Percentiles rank a stretch among this genome's conserved stretches.
phyloP scores from a whole-genome alignment of 1,284 basidiomycete species.

The Fomes fomentarius region DNA sequence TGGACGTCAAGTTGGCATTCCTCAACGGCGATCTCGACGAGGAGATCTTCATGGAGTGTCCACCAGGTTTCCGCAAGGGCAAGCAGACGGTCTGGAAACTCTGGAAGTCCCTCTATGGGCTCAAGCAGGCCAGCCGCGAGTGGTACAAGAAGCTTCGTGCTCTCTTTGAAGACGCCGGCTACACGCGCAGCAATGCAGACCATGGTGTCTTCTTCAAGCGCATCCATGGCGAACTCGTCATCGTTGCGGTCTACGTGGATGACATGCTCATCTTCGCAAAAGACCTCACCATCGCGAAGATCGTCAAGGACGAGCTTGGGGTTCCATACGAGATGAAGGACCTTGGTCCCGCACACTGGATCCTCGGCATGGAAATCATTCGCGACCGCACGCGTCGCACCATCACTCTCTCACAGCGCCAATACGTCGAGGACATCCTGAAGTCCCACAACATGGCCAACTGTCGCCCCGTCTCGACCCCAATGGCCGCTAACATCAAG shows the following conservation, averaged over 20 bases:
- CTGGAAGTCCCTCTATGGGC: conserved; percentile 30
- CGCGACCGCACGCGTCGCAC: conserved; percentile 28
- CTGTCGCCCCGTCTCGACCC: conserved; percentile 36
- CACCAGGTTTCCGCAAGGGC: conserved; percentile 30
- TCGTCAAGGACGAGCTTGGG: no score
- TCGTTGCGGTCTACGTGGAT: conserved; percentile 28
- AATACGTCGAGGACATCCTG: conserved; percentile 32
- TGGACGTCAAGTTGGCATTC: conserved; percentile 42
- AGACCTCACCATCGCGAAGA: no score
- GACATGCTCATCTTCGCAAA: conserved; percentile 22
- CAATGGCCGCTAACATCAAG: conserved; percentile 30
- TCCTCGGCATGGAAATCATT: conserved; percentile 42
- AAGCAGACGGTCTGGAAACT: conserved; percentile 18
- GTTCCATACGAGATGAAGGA: conserved; percentile 26
- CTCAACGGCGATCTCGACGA: conserved; percentile 41
- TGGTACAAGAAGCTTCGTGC: conserved; percentile 27
- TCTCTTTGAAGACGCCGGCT: conserved; percentile 29
- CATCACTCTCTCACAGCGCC: conserved; percentile 29
- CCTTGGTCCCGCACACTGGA: conserved; percentile 30
- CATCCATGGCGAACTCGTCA: conserved; percentile 6
- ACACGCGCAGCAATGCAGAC: conserved; percentile 9
- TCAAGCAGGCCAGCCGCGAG: conserved; percentile 33
- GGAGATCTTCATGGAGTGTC: conserved; percentile 42
- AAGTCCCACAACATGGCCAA: conserved; percentile 34
- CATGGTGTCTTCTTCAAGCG: conserved; percentile 15